Base-by-base conservation (phyloP, 495 filamentous ascomycete species). In the Lasiosphaeria ovina region DNA sequence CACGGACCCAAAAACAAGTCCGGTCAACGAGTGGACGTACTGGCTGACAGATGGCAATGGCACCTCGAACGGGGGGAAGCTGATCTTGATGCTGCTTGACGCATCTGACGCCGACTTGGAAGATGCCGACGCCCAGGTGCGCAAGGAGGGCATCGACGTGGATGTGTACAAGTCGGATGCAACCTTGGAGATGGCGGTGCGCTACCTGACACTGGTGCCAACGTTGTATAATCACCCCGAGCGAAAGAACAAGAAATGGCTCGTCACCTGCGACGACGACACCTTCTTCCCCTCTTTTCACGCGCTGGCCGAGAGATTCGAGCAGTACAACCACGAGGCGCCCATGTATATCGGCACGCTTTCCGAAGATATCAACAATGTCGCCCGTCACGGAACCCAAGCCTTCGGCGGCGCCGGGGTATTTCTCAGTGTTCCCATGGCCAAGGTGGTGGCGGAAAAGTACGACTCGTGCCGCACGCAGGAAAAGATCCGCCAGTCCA, bases 401-500 rank as follows among this genome's bases (percentile, higher is more conserved):
- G 86, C 85, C 9, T 89, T 83, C 66, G 87, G 87, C 58, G 87
- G 87, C 58, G 87, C 85, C 16, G 88, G 88, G 64, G 77, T 88
- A 17, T 89, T 89, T 62, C 72, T 91, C 36, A 85, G 82, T 14
- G 73, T 81, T 45, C 81, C 87, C 14, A 76, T 90, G 11, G 80
- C 85, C 9, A 73, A 76, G 32, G 63, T 91, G 86, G 87, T 91
- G 17, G 79, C 85, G 45, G 80, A 81, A 17, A 77, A 82, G 33
- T 88, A 83, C 71, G 81, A 48, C 69, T 89, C 24, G 75, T 77
- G 32, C 69, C 76, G 14, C 74, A 82, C 57, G 77, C 69, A 68
- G 81, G 9, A 80, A 48, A 83, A 83, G 67, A 71, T 84, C 33
- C 60, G 72, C 31, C 76, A 83, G 54, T 70, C 76, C 17, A 84